Evolutionary conservation across 352 stramenopile genomes (phyloP).

Genomic region (Pythium pectinolyticum): DNA sequence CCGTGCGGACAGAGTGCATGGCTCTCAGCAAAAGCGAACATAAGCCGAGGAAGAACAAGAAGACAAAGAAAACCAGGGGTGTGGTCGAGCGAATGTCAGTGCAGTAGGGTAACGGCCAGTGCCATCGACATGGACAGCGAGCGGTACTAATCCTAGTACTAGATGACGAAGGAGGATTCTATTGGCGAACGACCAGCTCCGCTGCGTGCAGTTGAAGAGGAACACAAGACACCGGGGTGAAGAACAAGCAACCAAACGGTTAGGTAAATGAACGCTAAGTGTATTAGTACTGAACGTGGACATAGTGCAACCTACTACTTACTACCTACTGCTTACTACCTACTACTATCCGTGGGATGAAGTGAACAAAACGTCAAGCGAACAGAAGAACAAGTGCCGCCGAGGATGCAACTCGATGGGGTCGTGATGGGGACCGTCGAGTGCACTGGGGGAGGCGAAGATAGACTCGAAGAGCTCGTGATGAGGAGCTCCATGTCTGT

Average conservation of each 20-base stretch:
- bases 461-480: conserved; percentile 7
- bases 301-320: too few relatives aligned
- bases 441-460: neutral
- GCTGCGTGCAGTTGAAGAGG: neutral
- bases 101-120: too few relatives aligned
- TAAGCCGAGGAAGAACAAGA: neutral
- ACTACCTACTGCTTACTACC: too few relatives aligned
- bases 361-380: neutral
- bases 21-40: neutral
- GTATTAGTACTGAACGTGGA: too few relatives aligned
- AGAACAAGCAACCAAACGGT: too few relatives aligned
- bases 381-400: neutral
- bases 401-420: neutral
- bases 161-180: too few relatives aligned
- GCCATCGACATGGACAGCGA: too few relatives aligned
- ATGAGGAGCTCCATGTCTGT: conserved; percentile 20
- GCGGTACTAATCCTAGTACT: too few relatives aligned
- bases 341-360: too few relatives aligned
- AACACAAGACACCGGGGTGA: neutral
- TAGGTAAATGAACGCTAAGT: too few relatives aligned
- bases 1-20: conserved; percentile 1
- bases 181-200: too few relatives aligned
- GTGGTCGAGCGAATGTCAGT: too few relatives aligned
- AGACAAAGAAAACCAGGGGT: conserved; percentile 19
- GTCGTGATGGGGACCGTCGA: conserved; percentile 27